Conservation (phyloP, 2,329 filamentous ascomycete species). For the Diaporthe batatas region DNA sequence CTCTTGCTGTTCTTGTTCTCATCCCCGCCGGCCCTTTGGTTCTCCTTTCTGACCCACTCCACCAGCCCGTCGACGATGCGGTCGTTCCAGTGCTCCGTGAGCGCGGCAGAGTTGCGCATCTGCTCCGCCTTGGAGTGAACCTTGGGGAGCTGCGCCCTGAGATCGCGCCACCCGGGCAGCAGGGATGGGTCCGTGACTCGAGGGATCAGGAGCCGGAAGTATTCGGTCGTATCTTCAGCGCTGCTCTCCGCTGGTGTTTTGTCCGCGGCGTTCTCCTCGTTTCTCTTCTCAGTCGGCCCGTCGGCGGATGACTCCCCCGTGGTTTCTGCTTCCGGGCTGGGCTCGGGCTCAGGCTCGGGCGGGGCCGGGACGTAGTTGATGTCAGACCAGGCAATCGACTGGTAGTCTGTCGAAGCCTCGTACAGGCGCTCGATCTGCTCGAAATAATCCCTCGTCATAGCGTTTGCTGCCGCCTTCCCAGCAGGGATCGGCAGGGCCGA, state of each 20-base stretch:
- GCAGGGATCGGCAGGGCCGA: constrained; percentile 59
- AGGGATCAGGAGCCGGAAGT: constrained; percentile 66
- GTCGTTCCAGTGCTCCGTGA: constrained; percentile 66
- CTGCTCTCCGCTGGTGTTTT: background rate
- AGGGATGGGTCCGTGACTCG: constrained; percentile 67
- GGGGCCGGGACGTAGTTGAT: constrained; percentile 52
- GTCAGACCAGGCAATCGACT: constrained; percentile 61
- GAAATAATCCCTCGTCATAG: constrained; percentile 57
- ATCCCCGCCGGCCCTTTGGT: constrained; percentile 42
- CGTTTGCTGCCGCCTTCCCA: constrained; percentile 54
- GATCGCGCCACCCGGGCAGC: constrained; percentile 64
- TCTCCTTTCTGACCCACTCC: constrained; percentile 58
- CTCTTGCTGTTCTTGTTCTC: constrained; percentile 11
- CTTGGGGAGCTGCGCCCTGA: constrained; percentile 56
- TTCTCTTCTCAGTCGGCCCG: constrained; percentile 30
- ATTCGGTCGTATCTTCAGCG: constrained; percentile 34
- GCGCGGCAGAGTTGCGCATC: constrained; percentile 65
- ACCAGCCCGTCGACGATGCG: constrained; percentile 56
- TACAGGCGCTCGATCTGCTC: constrained; percentile 63
- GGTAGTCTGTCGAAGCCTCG: constrained; percentile 55
- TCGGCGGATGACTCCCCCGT: constrained; percentile 42
- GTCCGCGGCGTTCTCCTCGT: constrained; percentile 3
- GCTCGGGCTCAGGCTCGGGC: constrained; percentile 40
- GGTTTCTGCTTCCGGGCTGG: constrained; percentile 44
- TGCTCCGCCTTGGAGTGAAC: constrained; percentile 65